Conservation (phyloP, 805 yeast species). For the Saccharomycodes ludwigii region DNA sequence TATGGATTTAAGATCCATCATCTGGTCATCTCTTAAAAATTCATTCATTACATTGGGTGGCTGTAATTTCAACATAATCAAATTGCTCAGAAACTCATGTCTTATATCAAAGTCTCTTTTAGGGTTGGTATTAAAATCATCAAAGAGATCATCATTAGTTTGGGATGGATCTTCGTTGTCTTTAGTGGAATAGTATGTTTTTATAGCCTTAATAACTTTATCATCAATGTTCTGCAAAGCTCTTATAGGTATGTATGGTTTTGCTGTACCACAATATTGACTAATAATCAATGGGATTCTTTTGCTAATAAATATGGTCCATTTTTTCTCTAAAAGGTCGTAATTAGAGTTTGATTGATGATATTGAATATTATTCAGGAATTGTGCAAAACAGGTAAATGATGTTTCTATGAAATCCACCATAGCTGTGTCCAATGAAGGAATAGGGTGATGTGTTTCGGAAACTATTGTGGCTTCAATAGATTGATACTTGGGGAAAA, state of each 20-base stretch:
- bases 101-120: slow-evolving; percentile 35
- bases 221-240: slow-evolving; percentile 19
- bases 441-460: slow-evolving; percentile 15
- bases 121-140: slow-evolving; percentile 28
- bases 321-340: slow-evolving; percentile 25
- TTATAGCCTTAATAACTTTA: slow-evolving; percentile 21
- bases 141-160: slow-evolving; percentile 36
- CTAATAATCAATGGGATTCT: slow-evolving; percentile 34
- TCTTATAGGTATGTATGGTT: slow-evolving; percentile 15
- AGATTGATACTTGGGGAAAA: slow-evolving; percentile 18
- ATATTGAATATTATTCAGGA: slow-evolving; percentile 31
- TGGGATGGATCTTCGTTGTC: slow-evolving; percentile 18
- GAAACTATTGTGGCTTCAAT: slow-evolving; percentile 25
- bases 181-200: slow-evolving; percentile 23
- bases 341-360: slow-evolving; percentile 25
- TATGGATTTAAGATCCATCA: slow-evolving; percentile 23
- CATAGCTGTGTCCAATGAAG: slow-evolving; percentile 12
- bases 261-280: slow-evolving; percentile 15
- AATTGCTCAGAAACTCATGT: slow-evolving; percentile 36
- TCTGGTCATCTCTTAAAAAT: slow-evolving; percentile 28
- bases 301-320: slow-evolving; percentile 34
- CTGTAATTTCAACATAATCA: slow-evolving; percentile 29
- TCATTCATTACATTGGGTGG: slow-evolving; percentile 22
- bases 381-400: slow-evolving; percentile 31
- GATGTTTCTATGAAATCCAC: slow-evolving; percentile 24